Evolutionary conservation across 2,329 filamentous ascomycete species (phyloP), one percentile per base, ranked within the genome.

Genomic region (Sporothrix phasma): DNA sequence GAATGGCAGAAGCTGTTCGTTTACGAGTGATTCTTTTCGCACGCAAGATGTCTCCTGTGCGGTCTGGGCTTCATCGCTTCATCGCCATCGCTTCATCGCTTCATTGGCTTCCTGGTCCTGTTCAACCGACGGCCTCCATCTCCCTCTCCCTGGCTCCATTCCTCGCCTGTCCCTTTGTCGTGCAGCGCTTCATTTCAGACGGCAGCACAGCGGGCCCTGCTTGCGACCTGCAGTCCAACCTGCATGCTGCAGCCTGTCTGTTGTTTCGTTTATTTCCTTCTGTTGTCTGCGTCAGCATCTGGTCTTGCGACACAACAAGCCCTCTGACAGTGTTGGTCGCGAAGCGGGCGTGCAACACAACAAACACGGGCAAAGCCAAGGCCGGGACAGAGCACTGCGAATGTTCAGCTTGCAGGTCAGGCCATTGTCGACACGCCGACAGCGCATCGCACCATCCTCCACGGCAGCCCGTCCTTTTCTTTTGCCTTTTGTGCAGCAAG

Each of bases 161-260:
- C 29, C 43, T 54, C 53, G 59, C 63, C 47, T 61, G 46, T 61
- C 63, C 63, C 63, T 64, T 64, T 22, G 56, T 64, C 63, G 63
- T 64, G 63, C 63, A 64, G 56, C 47, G 47, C 47, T 61, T 64
- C 56, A 64, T 64, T 64, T 64, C 49, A 64, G 56, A 64, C 58
- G 58, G 63, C 56, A 64, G 60, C 60, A 49, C 56, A 46, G 56
- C 56, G 56, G 56, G 56, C 39, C 45, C 31, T 39, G 59, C 45
- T 37, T 54, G 47, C 37, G 39, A 45, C 60, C 31, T 62, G 46
- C 60, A 62, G 37, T 17, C 39, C 31, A 39, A 19, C 59, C 45
- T 61, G 43, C 59, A 61, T 29, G 43, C 59, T 39, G 45, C 59
- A 61, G 22, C 59, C 59, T 61, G 19, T 59, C 39, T 31, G 45